Evolutionary conservation across 345 rosid species (phyloP), one percentile per base, ranked within the genome.

Genomic region (Iberis pinnata): DNA sequence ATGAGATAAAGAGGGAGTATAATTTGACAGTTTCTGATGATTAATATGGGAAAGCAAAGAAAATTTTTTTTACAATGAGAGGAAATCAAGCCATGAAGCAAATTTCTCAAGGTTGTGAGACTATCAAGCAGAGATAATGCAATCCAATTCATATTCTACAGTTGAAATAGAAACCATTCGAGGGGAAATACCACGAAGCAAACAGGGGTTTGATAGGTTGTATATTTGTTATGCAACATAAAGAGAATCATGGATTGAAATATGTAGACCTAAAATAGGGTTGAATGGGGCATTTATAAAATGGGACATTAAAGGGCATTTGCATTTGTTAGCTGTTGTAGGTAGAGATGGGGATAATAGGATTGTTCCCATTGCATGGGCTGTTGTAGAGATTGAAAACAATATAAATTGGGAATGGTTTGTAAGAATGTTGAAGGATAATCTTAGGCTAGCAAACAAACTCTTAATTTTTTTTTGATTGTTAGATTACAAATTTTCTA

Each of bases 91-190:
- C 2, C 25, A 18, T 18, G 8, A 42, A 18, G 3, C 18, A 1
- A 24, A 42, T 11, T 18, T 18, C 2, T 4, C 32, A 1, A 11
- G 32, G 0, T 3, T 13, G 9, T 45, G 12, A 3, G 33, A 24
- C 2, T 45, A 45, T 22, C 18, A 24, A 13, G 18, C 6, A 8
- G 32, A 24, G 12, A 3, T 24, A 1, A 1, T 12, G 3, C 0
- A 1, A 3, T 0, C 1, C 0, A 44, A 22, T 8, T 0, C 3
- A 3, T 1, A 8, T 6, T 6, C 6, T 0, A 22, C 9, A 8
- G n/a, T 44, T 7, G 17, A 12, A 1, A n/a, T 16, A 5, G 53
- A 48, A n/a, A 48, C 38, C 3, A 17, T 31, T 6, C 11, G 10
- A 12, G 11, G 24, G 4, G 19, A 37, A 12, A 16, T 24, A 1